Evolutionary conservation across 2,329 filamentous ascomycete genomes (phyloP).

Genomic region (Fusarium protoensiforme): DNA sequence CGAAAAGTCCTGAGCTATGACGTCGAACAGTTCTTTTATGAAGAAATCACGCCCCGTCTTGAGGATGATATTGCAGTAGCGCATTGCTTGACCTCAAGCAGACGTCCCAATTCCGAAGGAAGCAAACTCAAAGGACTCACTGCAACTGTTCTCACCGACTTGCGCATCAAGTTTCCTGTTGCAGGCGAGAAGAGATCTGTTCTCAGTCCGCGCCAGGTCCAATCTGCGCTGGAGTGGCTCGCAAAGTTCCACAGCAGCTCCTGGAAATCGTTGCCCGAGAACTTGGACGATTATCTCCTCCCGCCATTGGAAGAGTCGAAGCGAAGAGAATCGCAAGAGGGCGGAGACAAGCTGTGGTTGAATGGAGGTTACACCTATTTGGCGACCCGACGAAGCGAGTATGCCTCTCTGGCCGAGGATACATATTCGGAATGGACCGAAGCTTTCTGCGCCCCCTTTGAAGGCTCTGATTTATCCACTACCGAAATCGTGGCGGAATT

Average conservation of each 20-base stretch:
- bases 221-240: conserved; percentile 70
- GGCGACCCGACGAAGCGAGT: conserved; percentile 69
- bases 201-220: conserved; percentile 59
- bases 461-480: conserved; percentile 47
- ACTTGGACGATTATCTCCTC: conserved; percentile 53
- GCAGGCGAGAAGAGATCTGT: conserved; percentile 64
- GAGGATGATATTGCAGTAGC: conserved; percentile 59
- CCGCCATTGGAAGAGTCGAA: conserved; percentile 67
- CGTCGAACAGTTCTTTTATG: conserved; percentile 75
- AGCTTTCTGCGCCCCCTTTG: conserved; percentile 55
- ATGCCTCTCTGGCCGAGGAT: conserved; percentile 58
- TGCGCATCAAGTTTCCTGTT: conserved; percentile 64
- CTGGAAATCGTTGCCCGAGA: conserved; percentile 51
- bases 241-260: conserved; percentile 69
- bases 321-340: conserved; percentile 33
- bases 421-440: conserved; percentile 65
- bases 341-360: conserved; percentile 61
- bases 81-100: conserved; percentile 59
- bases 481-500: conserved; percentile 65
- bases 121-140: conserved; percentile 53
- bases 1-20: conserved; percentile 75
- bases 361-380: conserved; percentile 78
- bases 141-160: conserved; percentile 68
- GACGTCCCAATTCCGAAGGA: conserved; percentile 27
- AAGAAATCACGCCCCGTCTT: conserved; percentile 62